A percentile compares a stretch with the other conserved stretches of the same genome.
Evolutionary conservation across 352 stramenopile genomes (phyloP).

Genomic region (Pythium brachiatum): DNA sequence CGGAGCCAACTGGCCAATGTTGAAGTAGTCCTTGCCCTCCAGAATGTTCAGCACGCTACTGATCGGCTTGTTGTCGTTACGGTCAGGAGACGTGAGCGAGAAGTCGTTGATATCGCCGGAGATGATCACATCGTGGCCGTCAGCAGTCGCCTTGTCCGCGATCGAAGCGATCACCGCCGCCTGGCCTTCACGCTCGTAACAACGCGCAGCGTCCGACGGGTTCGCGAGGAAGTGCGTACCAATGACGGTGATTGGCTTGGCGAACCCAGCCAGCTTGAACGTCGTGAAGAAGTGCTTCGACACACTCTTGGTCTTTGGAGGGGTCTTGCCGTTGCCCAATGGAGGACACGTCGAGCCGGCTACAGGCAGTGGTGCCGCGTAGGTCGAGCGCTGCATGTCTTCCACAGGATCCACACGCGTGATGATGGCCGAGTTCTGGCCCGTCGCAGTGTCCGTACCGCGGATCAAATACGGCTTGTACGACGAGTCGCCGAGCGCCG

Average conservation of each 20-base stretch:
- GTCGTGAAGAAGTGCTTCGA: constrained; percentile 36
- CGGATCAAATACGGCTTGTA: constrained; percentile 36
- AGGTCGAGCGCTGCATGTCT: constrained; percentile 21
- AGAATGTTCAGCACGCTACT: constrained; percentile 27
- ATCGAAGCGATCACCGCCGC: constrained; percentile 24
- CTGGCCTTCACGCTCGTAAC: constrained; percentile 30
- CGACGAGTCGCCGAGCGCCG: constrained; percentile 15
- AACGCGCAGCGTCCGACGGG: constrained; percentile 21
- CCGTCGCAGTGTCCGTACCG: constrained; percentile 30
- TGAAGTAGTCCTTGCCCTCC: constrained; percentile 16
- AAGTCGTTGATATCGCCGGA: constrained; percentile 38
- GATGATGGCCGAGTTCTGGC: constrained; percentile 31
- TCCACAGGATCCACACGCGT: constrained; percentile 29
- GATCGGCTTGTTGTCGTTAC: constrained; percentile 29
- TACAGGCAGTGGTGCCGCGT: constrained; percentile 17
- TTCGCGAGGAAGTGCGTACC: constrained; percentile 47
- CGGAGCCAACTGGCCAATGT: constrained; percentile 7
- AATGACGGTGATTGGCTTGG: constrained; percentile 32
- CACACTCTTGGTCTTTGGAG: no score
- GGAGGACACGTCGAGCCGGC: constrained; percentile 28
- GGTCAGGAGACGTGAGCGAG: constrained; percentile 18
- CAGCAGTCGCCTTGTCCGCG: neutral
- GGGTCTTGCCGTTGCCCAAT: no score
- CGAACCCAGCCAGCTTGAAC: constrained; percentile 25
- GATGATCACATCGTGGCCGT: constrained; percentile 29